Percentiles rank a stretch among this genome's conserved stretches.
Evolutionary conservation across 768 basidiomycete genomes (phyloP).

Genomic region (Panaeolus cyanescens): DNA sequence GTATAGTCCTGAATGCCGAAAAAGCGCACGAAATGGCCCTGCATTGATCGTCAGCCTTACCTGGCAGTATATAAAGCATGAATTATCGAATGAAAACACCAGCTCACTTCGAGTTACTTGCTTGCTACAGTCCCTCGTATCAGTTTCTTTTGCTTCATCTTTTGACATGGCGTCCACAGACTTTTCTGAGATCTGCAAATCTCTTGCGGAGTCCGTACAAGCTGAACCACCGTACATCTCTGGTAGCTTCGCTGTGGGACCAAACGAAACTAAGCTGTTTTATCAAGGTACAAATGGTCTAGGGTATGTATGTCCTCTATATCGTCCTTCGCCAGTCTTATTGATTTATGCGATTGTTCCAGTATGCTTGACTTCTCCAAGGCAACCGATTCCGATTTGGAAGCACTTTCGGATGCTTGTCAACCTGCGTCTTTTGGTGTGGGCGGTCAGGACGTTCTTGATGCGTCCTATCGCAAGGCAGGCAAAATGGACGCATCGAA

Average conservation of each 20-base stretch:
- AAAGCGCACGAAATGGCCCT: too few relatives aligned
- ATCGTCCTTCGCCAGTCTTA: background rate
- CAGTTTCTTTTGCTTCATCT: too few relatives aligned
- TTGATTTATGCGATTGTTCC: background rate
- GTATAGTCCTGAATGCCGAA: background rate
- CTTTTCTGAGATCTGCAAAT: background rate
- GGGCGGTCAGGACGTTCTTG: constrained; percentile 36
- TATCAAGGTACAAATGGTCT: too few relatives aligned
- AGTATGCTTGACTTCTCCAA: constrained; percentile 8
- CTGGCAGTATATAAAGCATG: too few relatives aligned
- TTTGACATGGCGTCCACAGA: too few relatives aligned
- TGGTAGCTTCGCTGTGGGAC: background rate
- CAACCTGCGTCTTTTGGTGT: constrained; percentile 42
- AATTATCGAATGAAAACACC: too few relatives aligned
- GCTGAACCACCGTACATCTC: background rate
- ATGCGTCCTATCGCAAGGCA: constrained; percentile 48
- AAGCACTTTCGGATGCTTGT: constrained; percentile 32
- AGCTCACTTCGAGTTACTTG: too few relatives aligned
- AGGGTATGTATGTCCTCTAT: too few relatives aligned
- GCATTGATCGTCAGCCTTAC: too few relatives aligned
- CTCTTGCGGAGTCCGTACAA: background rate
- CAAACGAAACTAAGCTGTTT: background rate
- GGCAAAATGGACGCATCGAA: constrained; percentile 39
- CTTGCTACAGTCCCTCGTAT: too few relatives aligned
- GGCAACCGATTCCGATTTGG: constrained; percentile 9